Base-by-base conservation (phyloP, 768 basidiomycete genomes). In the Pleurotus ostreatus region DNA sequence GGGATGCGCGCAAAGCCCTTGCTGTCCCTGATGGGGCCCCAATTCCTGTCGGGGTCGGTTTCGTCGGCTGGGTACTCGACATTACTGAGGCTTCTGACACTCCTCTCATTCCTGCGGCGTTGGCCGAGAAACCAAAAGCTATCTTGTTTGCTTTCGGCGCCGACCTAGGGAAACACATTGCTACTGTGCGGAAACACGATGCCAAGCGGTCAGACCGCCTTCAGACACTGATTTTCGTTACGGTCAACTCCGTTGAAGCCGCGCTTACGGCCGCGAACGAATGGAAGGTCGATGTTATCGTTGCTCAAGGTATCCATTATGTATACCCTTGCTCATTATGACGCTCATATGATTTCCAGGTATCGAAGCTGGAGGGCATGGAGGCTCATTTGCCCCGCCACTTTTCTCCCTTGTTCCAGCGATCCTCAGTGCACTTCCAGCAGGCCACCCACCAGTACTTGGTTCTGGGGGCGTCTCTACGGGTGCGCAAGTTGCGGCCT, bases 21-120 rank as follows among this genome's bases (percentile, higher is more conserved):
- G 55, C 59, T 34, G 48, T 49, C 48, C 48, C 48, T 5, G 59
- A 57, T 22, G 59, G 59, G 6, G 68, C 65, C 1, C 69, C 74
- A 3, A 71, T 81, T 39, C 81, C 81, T 2, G 62, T 85, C 43
- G 85, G 83, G 5, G 72, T 83, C 22, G 86, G 85, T 1, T 81
- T 80, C 62, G 61, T 86, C 34, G 74, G 74, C 7, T 87, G 80
- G 80, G 69, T 74, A 45, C 69, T 86, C 6, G 83, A 87, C 18
- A 65, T 70, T 20, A 68, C 74, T 1, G 68, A 68, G 9, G 56
- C 49, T 7, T 63, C 69, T 5, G 71, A 73, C 4, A 66, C 69
- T 13, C 66, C 66, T 5, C 46, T 74, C 18, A 62, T 82, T 18
- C 65, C 67, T 9, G 63, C 65, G 15, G 71, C 75, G 16, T 70